These are phyloP conservation scores for Zasmidium angulare DNA, from an alignment of 2,329 filamentous ascomycete species.

Conservation along the genomic window DNA sequence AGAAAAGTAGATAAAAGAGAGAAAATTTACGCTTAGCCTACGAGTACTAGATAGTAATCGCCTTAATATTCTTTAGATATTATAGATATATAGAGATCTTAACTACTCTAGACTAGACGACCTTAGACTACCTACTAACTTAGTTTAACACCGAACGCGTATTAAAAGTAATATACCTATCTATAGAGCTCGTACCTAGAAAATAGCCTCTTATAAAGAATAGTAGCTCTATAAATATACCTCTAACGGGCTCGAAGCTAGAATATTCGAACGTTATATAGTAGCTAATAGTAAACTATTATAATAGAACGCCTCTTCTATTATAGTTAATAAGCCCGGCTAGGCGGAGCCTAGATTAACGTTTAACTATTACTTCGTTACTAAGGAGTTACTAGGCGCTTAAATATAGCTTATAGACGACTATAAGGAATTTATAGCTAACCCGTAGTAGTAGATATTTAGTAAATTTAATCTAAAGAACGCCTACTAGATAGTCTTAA, in stretches of 20 bases:
- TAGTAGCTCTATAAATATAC: background rate
- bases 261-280: background rate
- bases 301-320: background rate
- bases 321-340: background rate
- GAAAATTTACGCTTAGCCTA: background rate
- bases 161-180: background rate
- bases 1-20: background rate
- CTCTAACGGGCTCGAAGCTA: background rate
- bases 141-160: background rate
- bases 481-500: background rate
- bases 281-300: background rate
- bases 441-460: background rate
- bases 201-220: background rate
- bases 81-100: conserved; percentile 1
- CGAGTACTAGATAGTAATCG: background rate
- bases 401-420: background rate
- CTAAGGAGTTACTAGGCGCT: background rate
- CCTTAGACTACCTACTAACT: background rate
- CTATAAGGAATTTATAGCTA: background rate
- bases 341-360: background rate
- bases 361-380: conserved; percentile 3
- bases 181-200: background rate
- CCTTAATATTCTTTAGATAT: background rate
- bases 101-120: background rate
- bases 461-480: background rate